phyloP scores from a whole-genome alignment of 2,329 filamentous ascomycete species.

The Calonectria ilicicola region DNA sequence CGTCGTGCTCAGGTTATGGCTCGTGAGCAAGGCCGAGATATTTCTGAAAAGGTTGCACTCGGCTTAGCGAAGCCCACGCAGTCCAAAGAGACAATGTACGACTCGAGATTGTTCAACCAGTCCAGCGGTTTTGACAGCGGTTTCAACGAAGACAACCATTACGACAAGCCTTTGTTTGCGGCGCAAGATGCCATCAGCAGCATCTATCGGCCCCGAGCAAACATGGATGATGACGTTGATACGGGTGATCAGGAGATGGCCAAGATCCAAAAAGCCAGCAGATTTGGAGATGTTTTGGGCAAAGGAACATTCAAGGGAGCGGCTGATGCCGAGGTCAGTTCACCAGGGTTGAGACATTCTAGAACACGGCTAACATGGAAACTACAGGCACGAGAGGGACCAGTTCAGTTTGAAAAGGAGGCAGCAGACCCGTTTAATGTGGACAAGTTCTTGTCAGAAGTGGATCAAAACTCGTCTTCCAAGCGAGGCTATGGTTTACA shows the following conservation, averaged over 20 bases:
- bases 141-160: conserved; percentile 97
- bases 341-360: neutral
- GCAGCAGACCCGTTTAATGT: conserved; percentile 89
- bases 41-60: conserved; percentile 95
- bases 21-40: conserved; percentile 94
- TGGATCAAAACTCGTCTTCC: conserved; percentile 69
- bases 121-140: conserved; percentile 89
- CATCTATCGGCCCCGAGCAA: conserved; percentile 87
- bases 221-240: conserved; percentile 82
- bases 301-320: conserved; percentile 92
- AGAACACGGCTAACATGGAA: conserved; percentile 45
- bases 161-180: conserved; percentile 97
- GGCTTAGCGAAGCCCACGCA: conserved; percentile 95
- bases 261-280: conserved; percentile 85
- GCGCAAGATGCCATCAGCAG: conserved; percentile 94
- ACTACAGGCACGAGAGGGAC: conserved; percentile 80
- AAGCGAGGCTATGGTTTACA: conserved; percentile 85
- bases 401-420: conserved; percentile 97
- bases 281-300: conserved; percentile 88
- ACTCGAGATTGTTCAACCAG: conserved; percentile 95
- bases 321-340: conserved; percentile 80
- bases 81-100: conserved; percentile 94
- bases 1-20: conserved; percentile 92
- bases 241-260: conserved; percentile 86
- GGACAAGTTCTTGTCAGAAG: conserved; percentile 91